Evolutionary conservation across 768 basidiomycete genomes (phyloP), one percentile per base, ranked within the genome.

Genomic region (Suillus spraguei): DNA sequence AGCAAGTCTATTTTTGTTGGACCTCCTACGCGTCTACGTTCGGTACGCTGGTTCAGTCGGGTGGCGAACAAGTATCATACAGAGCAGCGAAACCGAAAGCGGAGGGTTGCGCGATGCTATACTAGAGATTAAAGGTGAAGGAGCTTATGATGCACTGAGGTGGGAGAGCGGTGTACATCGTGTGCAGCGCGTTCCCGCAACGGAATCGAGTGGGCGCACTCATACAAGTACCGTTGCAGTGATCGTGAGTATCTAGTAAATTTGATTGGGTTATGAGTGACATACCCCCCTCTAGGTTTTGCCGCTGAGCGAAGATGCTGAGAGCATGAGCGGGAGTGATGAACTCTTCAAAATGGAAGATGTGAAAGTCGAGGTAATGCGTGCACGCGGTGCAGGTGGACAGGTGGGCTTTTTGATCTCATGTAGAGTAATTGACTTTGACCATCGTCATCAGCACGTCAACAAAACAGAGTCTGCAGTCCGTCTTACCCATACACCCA

Each of bases 401-500:
- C 96, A 97, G 82, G 94, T 94, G 65, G 60, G 80, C 69, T 11
- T 24, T 38, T 49, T 24, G 13, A 33, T 41, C 14, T 22, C 13
- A 28, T 22, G 0, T 22, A 24, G 7, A 49, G 24, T 28, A 28
- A 44, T 16, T 28, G 13, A n/a, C 22, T 60, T 41, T 54, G 50
- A 66, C 42, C 36, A 42, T 41, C 22, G 42, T 52, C 46, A 36
- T 5, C 64, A 98, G 91, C 97, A 99, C 77, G 97, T 99, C 70
- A 99, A 99, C 79, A 94, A 91, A 82, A 99, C 97, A 0, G 97
- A 99, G 77, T 98, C 97, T 3, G 97, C 97, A 3, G 95, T 99
- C 24, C 89, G 97, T 1, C 76, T 99, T 52, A 97, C 95, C 0
- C 97, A 99, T 70, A 78, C 91, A 16, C 97, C 97, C 1, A 92